These are phyloP conservation scores for Aschersonia sp. DNA, from an alignment of 2,329 filamentous ascomycete species.

Conservation along the genomic window DNA sequence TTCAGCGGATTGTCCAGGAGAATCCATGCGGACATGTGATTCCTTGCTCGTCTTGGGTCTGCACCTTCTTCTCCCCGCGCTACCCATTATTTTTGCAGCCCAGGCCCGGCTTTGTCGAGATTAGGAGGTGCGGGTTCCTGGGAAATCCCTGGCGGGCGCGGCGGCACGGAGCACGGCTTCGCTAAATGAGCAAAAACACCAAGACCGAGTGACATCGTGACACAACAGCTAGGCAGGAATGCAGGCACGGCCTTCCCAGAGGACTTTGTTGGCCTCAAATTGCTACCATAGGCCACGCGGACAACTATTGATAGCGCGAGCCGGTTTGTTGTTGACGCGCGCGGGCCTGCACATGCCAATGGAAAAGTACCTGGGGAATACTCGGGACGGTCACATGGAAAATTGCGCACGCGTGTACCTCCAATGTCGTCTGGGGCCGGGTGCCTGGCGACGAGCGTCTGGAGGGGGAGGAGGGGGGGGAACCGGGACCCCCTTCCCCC, in stretches of 20 bases:
- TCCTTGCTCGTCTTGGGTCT: too few relatives aligned
- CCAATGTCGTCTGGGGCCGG: not conserved
- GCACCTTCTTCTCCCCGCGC: too few relatives aligned
- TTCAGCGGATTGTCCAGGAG: too few relatives aligned
- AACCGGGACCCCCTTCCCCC: not conserved
- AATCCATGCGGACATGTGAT: too few relatives aligned
- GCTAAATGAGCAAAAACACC: not conserved
- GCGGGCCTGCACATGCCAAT: not conserved
- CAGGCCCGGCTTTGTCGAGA: too few relatives aligned
- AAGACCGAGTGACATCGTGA: not conserved
- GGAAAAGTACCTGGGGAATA: not conserved
- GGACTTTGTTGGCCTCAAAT: not conserved
- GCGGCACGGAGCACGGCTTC: too few relatives aligned
- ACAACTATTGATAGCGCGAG: not conserved
- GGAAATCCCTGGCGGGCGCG: too few relatives aligned
- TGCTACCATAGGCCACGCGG: not conserved
- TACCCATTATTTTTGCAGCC: too few relatives aligned
- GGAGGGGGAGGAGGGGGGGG: too few relatives aligned
- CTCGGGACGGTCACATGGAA: not conserved
- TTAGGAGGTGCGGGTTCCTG: too few relatives aligned
- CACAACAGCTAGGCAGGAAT: not conserved
- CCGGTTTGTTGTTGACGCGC: not conserved
- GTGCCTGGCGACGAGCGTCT: too few relatives aligned
- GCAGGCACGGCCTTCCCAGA: not conserved
- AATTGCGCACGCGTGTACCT: not conserved